phyloP scores from a whole-genome alignment of 108 stramenopile genomes.

The Poteriospumella lacustris region DNA sequence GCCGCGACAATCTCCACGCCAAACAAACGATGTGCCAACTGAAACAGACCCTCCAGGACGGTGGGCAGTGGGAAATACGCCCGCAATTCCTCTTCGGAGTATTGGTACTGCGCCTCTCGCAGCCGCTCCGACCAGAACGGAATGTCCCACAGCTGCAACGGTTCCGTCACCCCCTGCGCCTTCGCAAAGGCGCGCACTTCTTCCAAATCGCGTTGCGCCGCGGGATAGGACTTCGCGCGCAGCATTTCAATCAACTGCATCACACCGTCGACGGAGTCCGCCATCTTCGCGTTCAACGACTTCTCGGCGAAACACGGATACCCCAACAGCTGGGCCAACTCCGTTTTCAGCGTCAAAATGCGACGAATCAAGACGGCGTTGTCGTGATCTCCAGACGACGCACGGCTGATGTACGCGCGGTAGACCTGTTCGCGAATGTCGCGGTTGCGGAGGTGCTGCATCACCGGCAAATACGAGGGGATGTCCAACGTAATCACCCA shows the following conservation, averaged over 20 bases:
- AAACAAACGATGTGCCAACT: slow-evolving; percentile 77
- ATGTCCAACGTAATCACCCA: slow-evolving; percentile 88
- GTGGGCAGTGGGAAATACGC: slow-evolving; percentile 90
- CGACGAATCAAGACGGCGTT: slow-evolving; percentile 84
- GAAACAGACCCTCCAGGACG: slow-evolving; percentile 88
- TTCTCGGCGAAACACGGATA: slow-evolving; percentile 80
- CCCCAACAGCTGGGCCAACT: slow-evolving; percentile 76
- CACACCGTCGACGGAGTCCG: slow-evolving; percentile 73
- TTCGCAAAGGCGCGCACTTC: slow-evolving; percentile 54
- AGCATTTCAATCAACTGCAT: slow-evolving; percentile 77
- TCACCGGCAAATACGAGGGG: slow-evolving; percentile 83
- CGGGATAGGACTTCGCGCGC: slow-evolving; percentile 80
- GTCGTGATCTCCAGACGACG: slow-evolving; percentile 65
- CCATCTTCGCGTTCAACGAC: slow-evolving; percentile 85
- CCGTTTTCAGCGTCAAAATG: slow-evolving; percentile 70
- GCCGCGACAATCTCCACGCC: slow-evolving; percentile 73
- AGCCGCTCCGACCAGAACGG: slow-evolving; percentile 86
- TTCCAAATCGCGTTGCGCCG: slow-evolving; percentile 75
- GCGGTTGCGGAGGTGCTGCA: slow-evolving; percentile 78
- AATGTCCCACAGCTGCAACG: slow-evolving; percentile 70
- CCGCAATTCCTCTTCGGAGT: slow-evolving; percentile 89
- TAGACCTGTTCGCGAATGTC: slow-evolving; percentile 80
- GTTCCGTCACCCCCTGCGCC: not conserved
- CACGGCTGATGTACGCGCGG: slow-evolving; percentile 74
- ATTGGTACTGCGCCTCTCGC: slow-evolving; percentile 85